Conservation (phyloP, 768 basidiomycete genomes). For the Auricularia sp. region DNA sequence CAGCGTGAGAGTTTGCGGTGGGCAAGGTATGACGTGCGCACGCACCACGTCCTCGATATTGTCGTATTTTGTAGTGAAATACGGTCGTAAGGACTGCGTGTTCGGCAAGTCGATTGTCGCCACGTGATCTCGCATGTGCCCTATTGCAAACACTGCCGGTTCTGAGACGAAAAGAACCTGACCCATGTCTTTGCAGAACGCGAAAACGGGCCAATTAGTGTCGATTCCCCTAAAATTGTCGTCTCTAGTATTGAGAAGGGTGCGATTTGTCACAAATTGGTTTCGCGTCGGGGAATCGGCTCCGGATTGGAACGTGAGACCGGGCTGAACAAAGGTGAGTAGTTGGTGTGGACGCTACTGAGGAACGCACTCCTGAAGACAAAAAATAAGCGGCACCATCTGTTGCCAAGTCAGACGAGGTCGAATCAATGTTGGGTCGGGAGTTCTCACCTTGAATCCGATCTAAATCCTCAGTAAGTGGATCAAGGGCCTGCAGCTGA, state of each 20-base stretch:
- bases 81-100: slow-evolving; percentile 3
- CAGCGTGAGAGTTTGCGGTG: not conserved
- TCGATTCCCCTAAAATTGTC: slow-evolving; percentile 10
- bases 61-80: slow-evolving; percentile 22
- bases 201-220: slow-evolving; percentile 12
- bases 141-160: slow-evolving; percentile 23
- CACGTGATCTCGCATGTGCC: slow-evolving; percentile 25
- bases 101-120: not conserved
- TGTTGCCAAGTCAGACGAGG: too few species aligned
- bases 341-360: too few species aligned
- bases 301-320: slow-evolving; percentile 6
- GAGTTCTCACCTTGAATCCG: too few species aligned
- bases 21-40: not conserved
- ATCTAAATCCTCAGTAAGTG: not conserved
- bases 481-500: not conserved
- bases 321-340: too few species aligned
- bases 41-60: not conserved
- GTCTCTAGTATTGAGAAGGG: slow-evolving; percentile 10
- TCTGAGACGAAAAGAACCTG: slow-evolving; percentile 8
- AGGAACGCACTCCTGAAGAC: too few species aligned
- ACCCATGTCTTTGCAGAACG: slow-evolving; percentile 11
- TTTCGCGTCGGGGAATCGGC: slow-evolving; percentile 8
- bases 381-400: too few species aligned
- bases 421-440: too few species aligned
- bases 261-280: slow-evolving; percentile 9